Conservation (phyloP, 1,139 yeast species). For the Spathaspora sp. region DNA sequence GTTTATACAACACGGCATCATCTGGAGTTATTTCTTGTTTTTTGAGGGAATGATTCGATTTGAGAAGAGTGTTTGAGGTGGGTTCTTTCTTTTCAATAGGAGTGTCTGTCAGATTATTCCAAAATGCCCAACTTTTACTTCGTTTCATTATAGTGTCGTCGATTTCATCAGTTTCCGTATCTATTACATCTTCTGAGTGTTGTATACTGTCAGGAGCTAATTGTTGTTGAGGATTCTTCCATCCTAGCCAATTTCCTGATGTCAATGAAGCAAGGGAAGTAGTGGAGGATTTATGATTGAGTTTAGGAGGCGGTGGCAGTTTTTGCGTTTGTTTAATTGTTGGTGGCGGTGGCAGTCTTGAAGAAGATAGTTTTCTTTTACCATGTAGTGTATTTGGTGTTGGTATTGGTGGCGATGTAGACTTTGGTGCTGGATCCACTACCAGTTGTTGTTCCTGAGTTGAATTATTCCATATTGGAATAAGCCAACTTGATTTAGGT, state of each 20-base stretch:
- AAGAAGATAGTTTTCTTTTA: neutral
- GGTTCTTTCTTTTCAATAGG: constrained; percentile 11
- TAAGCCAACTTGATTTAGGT: constrained; percentile 1
- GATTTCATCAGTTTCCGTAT: constrained; percentile 32
- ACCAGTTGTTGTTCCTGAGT: neutral
- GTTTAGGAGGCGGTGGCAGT: constrained; percentile 12
- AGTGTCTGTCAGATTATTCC: constrained; percentile 22
- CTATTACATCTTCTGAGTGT: constrained; percentile 22
- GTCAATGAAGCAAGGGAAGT: constrained; percentile 22
- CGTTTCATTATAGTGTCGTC: constrained; percentile 33
- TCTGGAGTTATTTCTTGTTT: constrained; percentile 29
- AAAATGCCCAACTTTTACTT: constrained; percentile 39
- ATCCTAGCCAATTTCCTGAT: constrained; percentile 21
- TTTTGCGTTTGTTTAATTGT: constrained; percentile 19
- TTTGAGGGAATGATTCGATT: constrained; percentile 33
- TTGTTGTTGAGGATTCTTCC: constrained; percentile 12
- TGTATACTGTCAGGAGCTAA: neutral
- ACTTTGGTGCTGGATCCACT: neutral
- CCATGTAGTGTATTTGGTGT: neutral
- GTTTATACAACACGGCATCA: constrained; percentile 49
- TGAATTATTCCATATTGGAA: constrained; percentile 1
- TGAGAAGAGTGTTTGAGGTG: constrained; percentile 35
- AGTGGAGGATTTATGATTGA: constrained; percentile 18
- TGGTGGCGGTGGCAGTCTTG: constrained; percentile 3
- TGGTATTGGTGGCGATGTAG: neutral